Conservation (phyloP, 1,284 basidiomycete genomes). For the Porodaedalea pini region DNA sequence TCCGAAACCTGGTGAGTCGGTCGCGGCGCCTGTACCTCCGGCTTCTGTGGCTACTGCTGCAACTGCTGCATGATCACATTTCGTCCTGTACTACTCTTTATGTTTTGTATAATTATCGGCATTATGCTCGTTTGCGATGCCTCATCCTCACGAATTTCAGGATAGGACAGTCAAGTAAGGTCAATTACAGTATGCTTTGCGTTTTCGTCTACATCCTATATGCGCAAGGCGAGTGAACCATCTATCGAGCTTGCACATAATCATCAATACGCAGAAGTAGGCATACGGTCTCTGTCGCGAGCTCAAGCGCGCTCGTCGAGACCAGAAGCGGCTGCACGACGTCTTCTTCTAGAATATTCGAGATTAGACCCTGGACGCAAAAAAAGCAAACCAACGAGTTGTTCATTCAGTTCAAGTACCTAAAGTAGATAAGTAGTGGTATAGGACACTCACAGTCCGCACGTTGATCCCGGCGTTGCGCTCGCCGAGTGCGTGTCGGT, state of each 20-base stretch:
- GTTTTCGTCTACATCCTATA: slow-evolving; percentile 4
- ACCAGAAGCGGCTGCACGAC: slow-evolving; percentile 97
- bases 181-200: slow-evolving; percentile 1
- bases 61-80: slow-evolving; percentile 1
- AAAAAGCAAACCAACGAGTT: background rate
- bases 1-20: background rate
- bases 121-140: background rate
- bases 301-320: slow-evolving; percentile 91
- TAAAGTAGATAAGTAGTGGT: background rate
- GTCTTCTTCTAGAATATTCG: slow-evolving; percentile 95
- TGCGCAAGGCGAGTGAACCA: no score
- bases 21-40: background rate
- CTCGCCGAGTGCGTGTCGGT: slow-evolving; percentile 94
- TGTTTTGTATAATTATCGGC: background rate
- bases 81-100: background rate
- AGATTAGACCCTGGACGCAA: slow-evolving; percentile 77
- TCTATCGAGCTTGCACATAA: slow-evolving; percentile 75
- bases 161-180: background rate
- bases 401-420: background rate
- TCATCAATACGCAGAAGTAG: slow-evolving; percentile 96
- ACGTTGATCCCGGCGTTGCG: slow-evolving; percentile 97
- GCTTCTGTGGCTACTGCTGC: background rate
- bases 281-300: slow-evolving; percentile 97
- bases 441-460: slow-evolving; percentile 64
- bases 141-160: no score